Evolutionary conservation across 345 rosid species (phyloP).

Genomic region (Citrus inodora): DNA sequence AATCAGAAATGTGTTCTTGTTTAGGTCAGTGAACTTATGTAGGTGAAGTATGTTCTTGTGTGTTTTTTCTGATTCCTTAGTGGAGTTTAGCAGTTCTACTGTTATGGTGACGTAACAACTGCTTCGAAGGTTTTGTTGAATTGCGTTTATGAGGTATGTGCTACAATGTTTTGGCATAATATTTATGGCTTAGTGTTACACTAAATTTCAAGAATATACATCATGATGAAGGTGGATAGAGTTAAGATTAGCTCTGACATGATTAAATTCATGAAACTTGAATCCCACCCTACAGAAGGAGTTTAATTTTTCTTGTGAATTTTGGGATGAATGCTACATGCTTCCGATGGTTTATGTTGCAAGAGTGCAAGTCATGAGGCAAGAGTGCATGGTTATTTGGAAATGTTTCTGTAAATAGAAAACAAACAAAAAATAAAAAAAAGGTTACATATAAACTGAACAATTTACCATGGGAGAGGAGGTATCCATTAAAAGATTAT

Average conservation of each 20-base stretch:
- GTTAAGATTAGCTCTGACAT: not conserved
- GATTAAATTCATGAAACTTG: not conserved
- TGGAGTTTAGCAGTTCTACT: constrained; percentile 17
- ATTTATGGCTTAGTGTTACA: not conserved
- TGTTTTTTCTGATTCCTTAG: constrained; percentile 11
- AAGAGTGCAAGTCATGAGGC: not conserved
- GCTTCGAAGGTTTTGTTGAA: constrained; percentile 17
- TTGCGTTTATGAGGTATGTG: constrained; percentile 22
- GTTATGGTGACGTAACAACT: constrained; percentile 6
- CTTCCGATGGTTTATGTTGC: not conserved
- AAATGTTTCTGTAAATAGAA: not conserved
- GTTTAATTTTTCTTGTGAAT: not conserved
- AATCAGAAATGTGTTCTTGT: constrained; percentile 8
- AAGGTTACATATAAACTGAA: not conserved
- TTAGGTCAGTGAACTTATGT: constrained; percentile 17
- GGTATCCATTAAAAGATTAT: not conserved
- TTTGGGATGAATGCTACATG: not conserved
- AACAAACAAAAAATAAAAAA: too few species aligned
- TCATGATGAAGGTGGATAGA: not conserved
- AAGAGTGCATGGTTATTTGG: not conserved
- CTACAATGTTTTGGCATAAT: constrained; percentile 1
- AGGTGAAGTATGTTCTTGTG: constrained; percentile 15
- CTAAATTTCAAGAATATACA: not conserved
- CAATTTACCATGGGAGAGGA: not conserved
- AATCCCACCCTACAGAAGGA: not conserved